These are phyloP conservation scores for Lycium ferocissimum DNA, from an alignment of 257 asterid genomes.

Conservation along the genomic window DNA sequence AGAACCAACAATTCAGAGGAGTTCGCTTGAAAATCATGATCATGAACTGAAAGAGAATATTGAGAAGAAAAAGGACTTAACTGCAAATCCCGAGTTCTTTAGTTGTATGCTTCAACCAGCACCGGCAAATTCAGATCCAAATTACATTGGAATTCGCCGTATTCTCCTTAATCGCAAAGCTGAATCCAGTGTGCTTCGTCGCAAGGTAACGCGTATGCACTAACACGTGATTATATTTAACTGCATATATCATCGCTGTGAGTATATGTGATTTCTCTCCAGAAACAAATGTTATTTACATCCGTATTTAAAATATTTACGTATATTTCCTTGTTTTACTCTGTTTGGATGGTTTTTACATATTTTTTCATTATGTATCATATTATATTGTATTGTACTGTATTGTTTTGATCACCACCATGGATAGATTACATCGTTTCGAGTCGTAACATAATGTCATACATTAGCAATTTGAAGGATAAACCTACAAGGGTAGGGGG, in stretches of 20 bases:
- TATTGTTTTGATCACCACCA: too few relatives aligned
- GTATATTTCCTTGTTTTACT: background rate
- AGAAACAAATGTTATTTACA: background rate
- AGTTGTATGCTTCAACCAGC: constrained; percentile 95
- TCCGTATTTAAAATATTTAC: background rate
- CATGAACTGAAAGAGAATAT: constrained; percentile 46
- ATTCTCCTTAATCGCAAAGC: constrained; percentile 89
- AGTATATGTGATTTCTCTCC: background rate
- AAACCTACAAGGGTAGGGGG: too few relatives aligned
- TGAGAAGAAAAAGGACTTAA: constrained; percentile 42
- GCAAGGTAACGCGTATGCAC: constrained; percentile 59
- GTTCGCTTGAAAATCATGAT: constrained; percentile 41
- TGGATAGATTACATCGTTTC: too few relatives aligned
- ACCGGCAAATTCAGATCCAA: constrained; percentile 75
- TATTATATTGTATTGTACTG: too few relatives aligned
- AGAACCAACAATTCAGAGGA: constrained; percentile 51
- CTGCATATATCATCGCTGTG: constrained; percentile 21
- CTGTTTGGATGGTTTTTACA: too few relatives aligned
- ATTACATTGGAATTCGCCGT: constrained; percentile 92
- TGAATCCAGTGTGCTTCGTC: constrained; percentile 70
- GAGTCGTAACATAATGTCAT: too few relatives aligned
- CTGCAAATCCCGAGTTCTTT: constrained; percentile 75
- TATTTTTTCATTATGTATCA: too few relatives aligned
- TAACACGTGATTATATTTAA: background rate
- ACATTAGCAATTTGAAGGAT: too few relatives aligned